Evolutionary conservation across 1,139 yeast genomes (phyloP), one percentile per base, ranked within the genome.

Genomic region (Debaryomycetaceae sp.): DNA sequence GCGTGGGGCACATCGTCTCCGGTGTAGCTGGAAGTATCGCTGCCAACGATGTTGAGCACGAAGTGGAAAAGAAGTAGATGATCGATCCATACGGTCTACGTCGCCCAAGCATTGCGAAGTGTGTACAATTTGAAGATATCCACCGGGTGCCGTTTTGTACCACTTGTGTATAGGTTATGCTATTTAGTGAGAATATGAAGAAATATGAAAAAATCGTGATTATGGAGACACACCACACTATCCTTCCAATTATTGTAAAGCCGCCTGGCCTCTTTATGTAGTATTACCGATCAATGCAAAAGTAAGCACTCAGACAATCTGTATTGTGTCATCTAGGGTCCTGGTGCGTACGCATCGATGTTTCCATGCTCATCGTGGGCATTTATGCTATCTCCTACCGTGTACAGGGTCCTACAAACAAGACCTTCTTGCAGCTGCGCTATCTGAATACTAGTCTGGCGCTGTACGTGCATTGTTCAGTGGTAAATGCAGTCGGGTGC

Each of bases 11-110:
- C 48, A 59, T 69, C 41, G 72, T 60, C 14, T 55, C 63, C 34
- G 67, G 71, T 8, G 54, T 69, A 38, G 66, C 61, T 9, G 74
- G 74, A 9, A 62, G 71, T 22, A 49, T 69, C 22, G 66, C 58
- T 38, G 75, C 70, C 38, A 55, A 59, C 42, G 59, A 58, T 24
- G 67, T 58, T 27, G 69, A 64, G 37, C 65, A 65, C 17, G 62
- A 66, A 53, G 58, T 55, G 4, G 71, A 66, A 48, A 58, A 60
- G 27, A 50, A 50, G 46, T 37, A 53, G 36, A 17, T 2, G 20
- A 17, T 17, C 20, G 20, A 17, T 4, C 20, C 20, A 4, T 17
- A 17, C 2, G 20, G 42, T 11, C 34, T n/a, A 31, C 34, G 3
- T 13, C 13, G n/a, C 34, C 3, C n/a, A 2, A 40, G 22, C 43